Base-by-base conservation (phyloP, 2,329 filamentous ascomycete genomes). In the Penicillium glabrum region DNA sequence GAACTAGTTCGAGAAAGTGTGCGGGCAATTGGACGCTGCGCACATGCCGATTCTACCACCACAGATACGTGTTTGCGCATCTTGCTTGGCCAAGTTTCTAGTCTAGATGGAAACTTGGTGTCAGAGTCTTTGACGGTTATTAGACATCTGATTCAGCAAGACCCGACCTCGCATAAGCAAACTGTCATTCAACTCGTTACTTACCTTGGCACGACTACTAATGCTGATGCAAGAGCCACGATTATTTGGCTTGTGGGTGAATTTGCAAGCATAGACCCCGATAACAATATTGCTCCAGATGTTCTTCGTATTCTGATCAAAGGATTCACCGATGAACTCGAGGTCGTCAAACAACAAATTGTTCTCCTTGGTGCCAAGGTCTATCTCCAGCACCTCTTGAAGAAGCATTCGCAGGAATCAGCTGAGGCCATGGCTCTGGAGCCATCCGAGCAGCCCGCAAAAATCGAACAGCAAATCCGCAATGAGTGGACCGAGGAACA, bases 191-290 rank as follows among this genome's bases (percentile, higher is more conserved):
- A 91, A 46, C 78, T 99, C 48, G 95, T 95, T 6, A 95, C 92
- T 75, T 93, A 96, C 60, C 84, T 99, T 2, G 95, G 97, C 69
- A 89, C 89, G 3, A 90, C 92, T 1, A 91, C 89, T 0, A 93
- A 95, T 59, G 87, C 95, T 1, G 89, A 92, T 59, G 95, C 95
- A 3, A 84, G 95, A 63, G 95, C 95, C 3, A 96, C 91, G 49
- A 97, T 99, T 61, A 89, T 99, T 65, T 99, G 95, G 95, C 85
- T 99, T 0, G 93, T 98, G 0, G 95, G 95, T 46, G 95, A 99
- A 74, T 98, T 96, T 67, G 86, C 93, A 0, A 91, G 91, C 0
- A 75, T 89, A 3, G 86, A 91, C 54, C 84, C 88, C 10, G 88
- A 93, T 58, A 88, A 95, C 70, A 96, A 96, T 67, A 93, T 99